Conservation (phyloP, 306 rosid genomes). For the Cucurbita moschata region DNA sequence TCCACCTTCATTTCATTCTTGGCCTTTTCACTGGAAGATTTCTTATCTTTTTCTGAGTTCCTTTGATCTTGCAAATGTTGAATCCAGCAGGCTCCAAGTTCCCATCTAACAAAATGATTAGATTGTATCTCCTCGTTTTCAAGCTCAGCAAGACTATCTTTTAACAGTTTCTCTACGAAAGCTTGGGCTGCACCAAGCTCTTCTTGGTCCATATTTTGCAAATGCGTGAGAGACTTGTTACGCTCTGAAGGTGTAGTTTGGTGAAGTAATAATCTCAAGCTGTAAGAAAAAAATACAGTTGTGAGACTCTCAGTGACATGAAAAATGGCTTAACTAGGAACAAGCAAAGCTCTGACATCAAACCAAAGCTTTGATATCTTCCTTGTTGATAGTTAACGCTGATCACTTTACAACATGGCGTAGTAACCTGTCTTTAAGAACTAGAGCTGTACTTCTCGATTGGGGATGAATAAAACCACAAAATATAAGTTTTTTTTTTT, state of each 20-base stretch:
- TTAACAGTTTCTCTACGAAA: slow-evolving; percentile 56
- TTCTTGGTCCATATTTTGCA: slow-evolving; percentile 37
- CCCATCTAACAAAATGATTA: slow-evolving; percentile 81
- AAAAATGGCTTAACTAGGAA: neutral
- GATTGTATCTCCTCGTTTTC: slow-evolving; percentile 46
- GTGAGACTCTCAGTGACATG: slow-evolving; percentile 4
- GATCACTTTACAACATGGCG: neutral
- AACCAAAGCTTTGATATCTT: neutral
- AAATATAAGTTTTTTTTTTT: neutral
- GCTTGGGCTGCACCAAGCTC: slow-evolving; percentile 37
- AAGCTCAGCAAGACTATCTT: slow-evolving; percentile 61
- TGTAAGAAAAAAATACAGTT: slow-evolving; percentile 23
- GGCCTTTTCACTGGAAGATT: slow-evolving; percentile 45
- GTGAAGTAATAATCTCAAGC: slow-evolving; percentile 84
- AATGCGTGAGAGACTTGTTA: slow-evolving; percentile 25
- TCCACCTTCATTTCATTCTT: slow-evolving; percentile 88
- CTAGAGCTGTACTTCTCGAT: neutral
- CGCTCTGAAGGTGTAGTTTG: slow-evolving; percentile 41
- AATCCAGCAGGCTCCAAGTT: slow-evolving; percentile 99
- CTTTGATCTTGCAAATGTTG: slow-evolving; percentile 96
- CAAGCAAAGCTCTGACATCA: neutral
- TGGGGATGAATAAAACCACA: neutral
- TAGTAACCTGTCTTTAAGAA: neutral
- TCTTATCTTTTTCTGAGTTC: slow-evolving; percentile 72
- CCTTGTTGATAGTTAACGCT: neutral